Base-by-base conservation (phyloP, 768 basidiomycete genomes). In the Lactarius tabidus region DNA sequence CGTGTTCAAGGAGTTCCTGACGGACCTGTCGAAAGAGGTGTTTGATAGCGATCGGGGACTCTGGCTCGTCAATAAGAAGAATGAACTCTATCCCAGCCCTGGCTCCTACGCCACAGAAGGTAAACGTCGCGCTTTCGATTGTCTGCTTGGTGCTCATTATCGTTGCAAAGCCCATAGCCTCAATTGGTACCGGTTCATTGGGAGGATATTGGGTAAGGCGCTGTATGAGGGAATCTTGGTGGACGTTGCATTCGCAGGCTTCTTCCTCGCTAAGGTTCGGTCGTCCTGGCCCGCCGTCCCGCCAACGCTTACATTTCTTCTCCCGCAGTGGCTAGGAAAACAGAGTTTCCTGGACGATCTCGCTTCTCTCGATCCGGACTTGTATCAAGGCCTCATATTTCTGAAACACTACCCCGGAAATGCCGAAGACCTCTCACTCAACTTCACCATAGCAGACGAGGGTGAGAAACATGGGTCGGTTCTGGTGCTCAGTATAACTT, bases 1-100 rank as follows among this genome's bases (percentile, higher is more conserved):
- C 0, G 88, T 98, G 6, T 98, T 97, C 81, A 99, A 98, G 74
- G 97, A 98, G 75, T 97, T 98, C 70, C 84, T 98, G 71, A 99
- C 95, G 2, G 92, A 90, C 17, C 75, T 99, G 20, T 89, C 88
- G 63, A 94, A 90, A 72, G 96, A 98, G 74, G 96, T 91, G 0
- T 98, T 99, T 67, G 94, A 99, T 71, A 89, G 91, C 2, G 87
- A 98, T 72, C 86, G 94, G 6, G 97, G 97, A 12, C 78, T 99
- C 6, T 99, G 97, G 97, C 79, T 96, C 31, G 86, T 85, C 31
- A 99, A 89, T 63, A 85, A 85, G 75, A 90, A 93, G 76, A 92
- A 97, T 62, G 94, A 98, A 75, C 78, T 99, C 53, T 99, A 98
- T 72, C 97, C 97, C 0, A 95, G 94, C 70, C 93, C 95, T 9